Base-by-base conservation (phyloP, 164 flowering plant species). In the Dillenia suffruticosa region DNA sequence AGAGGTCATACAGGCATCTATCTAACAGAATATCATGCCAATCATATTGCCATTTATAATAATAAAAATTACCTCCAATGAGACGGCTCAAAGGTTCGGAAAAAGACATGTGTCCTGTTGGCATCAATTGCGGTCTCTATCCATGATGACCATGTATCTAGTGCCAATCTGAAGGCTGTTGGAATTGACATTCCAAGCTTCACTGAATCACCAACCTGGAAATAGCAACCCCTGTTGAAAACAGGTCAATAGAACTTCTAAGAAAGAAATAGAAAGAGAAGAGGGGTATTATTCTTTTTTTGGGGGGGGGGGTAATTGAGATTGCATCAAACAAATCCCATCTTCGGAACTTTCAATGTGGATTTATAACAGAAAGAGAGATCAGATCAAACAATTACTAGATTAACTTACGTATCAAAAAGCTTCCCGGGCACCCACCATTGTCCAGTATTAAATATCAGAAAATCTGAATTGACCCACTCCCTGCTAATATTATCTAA, bases 391-490 rank as follows among this genome's bases (percentile, higher is more conserved):
- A 26, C 40, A 2, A 26, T 26, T 26, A 26, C 1, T 26, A 26
- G 40, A 26, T 26, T 57, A 57, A 79, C 96, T 86, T 81, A 90
- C 97, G 66, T 68, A 15, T 77, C 76, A 58, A 83, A 81, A 52
- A 86, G 84, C 71, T 87, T 87, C 60, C 77, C 80, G 0, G 70
- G 78, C 1, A 77, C 81, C 97, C 97, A 90, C 97, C 97, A 90
- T 9, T 88, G 94, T 10, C 97, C 97, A n/a, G 97, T 68, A 68
- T 90, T 90, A 57, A 90, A 90, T 56, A 90, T 73, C 49, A 90
- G 77, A 70, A 83, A 59, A 74, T 90, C 97, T 32, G 97, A 70
- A 72, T 85, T 68, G 67, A 79, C 72, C 97, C 95, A 88, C 68
- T 79, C 79, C 46, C 73, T 63, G 61, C 79, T 78, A 49, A 83